Conservation (phyloP, 169 alveolate genomes). For the Plasmodium relictum region DNA sequence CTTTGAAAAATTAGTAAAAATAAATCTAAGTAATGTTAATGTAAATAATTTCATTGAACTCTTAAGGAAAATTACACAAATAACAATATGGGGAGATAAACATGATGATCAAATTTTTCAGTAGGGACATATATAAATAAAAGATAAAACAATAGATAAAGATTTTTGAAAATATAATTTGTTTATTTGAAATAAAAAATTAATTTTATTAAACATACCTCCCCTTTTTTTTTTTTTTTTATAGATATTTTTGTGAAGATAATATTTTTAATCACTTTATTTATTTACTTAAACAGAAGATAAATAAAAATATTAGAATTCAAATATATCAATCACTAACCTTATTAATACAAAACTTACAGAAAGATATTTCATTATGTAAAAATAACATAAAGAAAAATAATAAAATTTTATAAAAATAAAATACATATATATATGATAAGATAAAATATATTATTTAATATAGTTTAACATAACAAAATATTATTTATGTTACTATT, state of each 20-base stretch:
- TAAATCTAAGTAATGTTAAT: constrained; percentile 55
- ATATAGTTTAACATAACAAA: no score
- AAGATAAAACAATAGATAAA: neutral
- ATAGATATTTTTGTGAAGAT: constrained; percentile 69
- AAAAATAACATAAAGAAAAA: no score
- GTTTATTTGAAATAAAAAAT: neutral
- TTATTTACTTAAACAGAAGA: constrained; percentile 42
- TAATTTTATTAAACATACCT: neutral
- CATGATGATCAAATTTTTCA: constrained; percentile 71
- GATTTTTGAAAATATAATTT: no score
- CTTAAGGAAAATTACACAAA: constrained; percentile 59
- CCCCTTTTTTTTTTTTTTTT: neutral
- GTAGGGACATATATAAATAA: constrained; percentile 22
- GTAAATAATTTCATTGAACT: constrained; percentile 63
- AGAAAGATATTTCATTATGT: constrained; percentile 64
- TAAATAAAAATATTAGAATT: constrained; percentile 43
- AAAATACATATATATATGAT: constrained; percentile 2
- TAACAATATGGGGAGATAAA: constrained; percentile 76
- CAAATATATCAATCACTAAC: constrained; percentile 67
- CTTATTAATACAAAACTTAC: constrained; percentile 39
- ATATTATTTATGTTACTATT: no score
- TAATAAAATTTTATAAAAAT: no score
- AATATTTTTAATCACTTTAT: constrained; percentile 59
- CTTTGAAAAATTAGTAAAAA: constrained; percentile 60
- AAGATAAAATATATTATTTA: no score